phyloP scores from a whole-genome alignment of 805 yeast species.

The Cyberlindnera meyerae region DNA sequence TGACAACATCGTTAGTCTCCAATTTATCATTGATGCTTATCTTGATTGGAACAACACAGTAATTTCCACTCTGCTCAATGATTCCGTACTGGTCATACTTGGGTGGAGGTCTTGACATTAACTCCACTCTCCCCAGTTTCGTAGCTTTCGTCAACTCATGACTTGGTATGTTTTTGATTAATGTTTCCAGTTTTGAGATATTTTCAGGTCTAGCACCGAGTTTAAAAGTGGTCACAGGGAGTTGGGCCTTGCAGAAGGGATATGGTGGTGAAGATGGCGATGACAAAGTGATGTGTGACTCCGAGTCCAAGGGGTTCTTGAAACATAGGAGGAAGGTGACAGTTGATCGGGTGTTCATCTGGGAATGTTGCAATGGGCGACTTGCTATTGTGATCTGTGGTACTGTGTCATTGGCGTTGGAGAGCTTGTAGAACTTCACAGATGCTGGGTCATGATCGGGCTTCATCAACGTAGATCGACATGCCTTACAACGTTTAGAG shows the following conservation, averaged over 20 bases:
- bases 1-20: not conserved
- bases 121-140: conserved; percentile 28
- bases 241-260: conserved; percentile 4
- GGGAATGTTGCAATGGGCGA: conserved; percentile 2
- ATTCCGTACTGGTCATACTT: conserved; percentile 9
- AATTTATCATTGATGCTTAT: conserved; percentile 1
- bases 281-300: conserved; percentile 14
- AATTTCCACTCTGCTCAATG: conserved; percentile 26
- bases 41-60: conserved; percentile 27
- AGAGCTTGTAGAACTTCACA: conserved; percentile 25
- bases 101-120: conserved; percentile 22
- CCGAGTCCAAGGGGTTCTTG: conserved; percentile 16
- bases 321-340: conserved; percentile 10
- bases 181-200: conserved; percentile 15
- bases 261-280: conserved; percentile 1
- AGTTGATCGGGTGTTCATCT: not conserved
- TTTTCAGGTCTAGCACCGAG: conserved; percentile 17
- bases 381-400: conserved; percentile 15
- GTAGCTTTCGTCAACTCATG: conserved; percentile 24
- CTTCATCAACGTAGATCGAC: conserved; percentile 25
- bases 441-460: conserved; percentile 25
- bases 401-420: conserved; percentile 24
- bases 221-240: conserved; percentile 19
- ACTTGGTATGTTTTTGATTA: conserved; percentile 28
- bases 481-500: conserved; percentile 26